Conservation (phyloP, 805 yeast genomes). For the Debaryomyces maramus region DNA sequence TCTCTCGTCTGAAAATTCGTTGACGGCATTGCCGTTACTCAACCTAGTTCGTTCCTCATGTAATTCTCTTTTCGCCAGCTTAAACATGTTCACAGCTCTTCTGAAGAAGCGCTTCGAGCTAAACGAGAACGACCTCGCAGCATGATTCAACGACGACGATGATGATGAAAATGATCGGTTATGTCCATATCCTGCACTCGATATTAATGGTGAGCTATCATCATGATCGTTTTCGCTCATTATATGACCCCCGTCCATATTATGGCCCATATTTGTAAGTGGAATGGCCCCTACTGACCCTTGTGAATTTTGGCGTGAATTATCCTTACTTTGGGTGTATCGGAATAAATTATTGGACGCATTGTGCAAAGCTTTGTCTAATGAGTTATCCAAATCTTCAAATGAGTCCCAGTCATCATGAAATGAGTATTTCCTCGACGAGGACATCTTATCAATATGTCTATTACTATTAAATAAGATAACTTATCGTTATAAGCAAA, state of each 20-base stretch:
- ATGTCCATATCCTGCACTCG: constrained; percentile 14
- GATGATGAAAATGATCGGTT: constrained; percentile 23
- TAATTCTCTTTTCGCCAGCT: constrained; percentile 26
- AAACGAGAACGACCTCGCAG: constrained; percentile 12
- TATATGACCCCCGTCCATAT: constrained; percentile 19
- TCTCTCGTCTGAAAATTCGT: constrained; percentile 27
- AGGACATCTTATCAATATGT: not conserved
- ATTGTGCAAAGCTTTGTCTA: constrained; percentile 63
- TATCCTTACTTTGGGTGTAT: constrained; percentile 23
- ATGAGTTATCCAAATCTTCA: constrained; percentile 64
- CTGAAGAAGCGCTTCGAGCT: constrained; percentile 10
- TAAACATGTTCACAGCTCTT: constrained; percentile 18
- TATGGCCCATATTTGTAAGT: constrained; percentile 22
- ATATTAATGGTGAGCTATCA: constrained; percentile 33
- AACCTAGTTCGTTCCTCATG: constrained; percentile 21
- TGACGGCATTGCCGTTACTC: constrained; percentile 12
- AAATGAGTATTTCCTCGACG: constrained; percentile 9
- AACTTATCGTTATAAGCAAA: too few species aligned
- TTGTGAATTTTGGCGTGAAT: constrained; percentile 28
- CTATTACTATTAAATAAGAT: not conserved
- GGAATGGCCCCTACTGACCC: constrained; percentile 29
- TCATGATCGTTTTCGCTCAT: constrained; percentile 21
- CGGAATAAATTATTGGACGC: constrained; percentile 42
- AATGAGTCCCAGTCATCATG: constrained; percentile 33
- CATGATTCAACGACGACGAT: constrained; percentile 14